Evolutionary conservation across 169 alveolate genomes (phyloP).

Genomic region (Perkinsus marinus): DNA sequence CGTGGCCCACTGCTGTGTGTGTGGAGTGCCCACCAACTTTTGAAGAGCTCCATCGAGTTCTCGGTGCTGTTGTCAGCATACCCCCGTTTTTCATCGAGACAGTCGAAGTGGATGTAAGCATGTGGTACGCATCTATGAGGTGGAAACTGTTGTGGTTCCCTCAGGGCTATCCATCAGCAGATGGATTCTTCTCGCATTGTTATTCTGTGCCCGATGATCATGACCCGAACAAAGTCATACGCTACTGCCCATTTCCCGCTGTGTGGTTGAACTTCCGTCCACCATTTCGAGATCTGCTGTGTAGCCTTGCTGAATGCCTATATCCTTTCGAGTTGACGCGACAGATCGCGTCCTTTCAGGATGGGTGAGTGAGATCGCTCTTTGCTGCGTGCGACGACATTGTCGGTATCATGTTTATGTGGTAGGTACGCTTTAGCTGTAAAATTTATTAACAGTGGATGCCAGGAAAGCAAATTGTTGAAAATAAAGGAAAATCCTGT

Average conservation of each 20-base stretch:
- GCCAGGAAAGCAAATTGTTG: not conserved
- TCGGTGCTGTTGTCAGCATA: not conserved
- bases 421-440: not conserved
- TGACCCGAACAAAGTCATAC: not conserved
- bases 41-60: not conserved
- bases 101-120: not conserved
- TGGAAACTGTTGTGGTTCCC: not conserved
- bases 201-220: not conserved
- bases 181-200: not conserved
- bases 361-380: too few species aligned
- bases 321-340: not conserved
- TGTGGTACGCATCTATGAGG: not conserved
- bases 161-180: not conserved
- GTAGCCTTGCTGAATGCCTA: not conserved
- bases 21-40: not conserved
- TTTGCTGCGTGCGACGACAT: too few species aligned
- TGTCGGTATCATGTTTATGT: not conserved
- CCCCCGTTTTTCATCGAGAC: not conserved
- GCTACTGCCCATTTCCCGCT: not conserved
- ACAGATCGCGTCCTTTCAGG: not conserved
- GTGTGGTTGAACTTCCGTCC: not conserved
- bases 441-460: not conserved
- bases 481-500: not conserved
- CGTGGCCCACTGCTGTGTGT: not conserved
- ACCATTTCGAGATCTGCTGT: not conserved